phyloP scores from a whole-genome alignment of 176 grass and related monocot genomes.

The Pontederia paniculata region DNA sequence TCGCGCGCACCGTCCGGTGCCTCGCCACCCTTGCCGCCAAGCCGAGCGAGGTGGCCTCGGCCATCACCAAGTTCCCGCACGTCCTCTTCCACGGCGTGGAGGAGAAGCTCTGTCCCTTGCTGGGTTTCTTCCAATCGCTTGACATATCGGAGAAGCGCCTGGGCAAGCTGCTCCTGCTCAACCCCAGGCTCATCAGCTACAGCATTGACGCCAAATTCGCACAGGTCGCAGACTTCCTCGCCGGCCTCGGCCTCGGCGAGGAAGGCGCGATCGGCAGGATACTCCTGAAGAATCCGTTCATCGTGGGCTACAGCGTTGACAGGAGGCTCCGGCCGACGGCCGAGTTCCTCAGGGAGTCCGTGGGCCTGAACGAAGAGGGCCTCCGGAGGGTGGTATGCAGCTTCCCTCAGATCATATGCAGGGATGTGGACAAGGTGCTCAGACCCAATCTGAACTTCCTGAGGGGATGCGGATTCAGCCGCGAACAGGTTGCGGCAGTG shows the following conservation, averaged over 20 bases:
- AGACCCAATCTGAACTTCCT: neutral
- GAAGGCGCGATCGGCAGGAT: slow-evolving; percentile 66
- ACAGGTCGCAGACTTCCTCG: slow-evolving; percentile 50
- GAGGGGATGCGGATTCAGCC: slow-evolving; percentile 45
- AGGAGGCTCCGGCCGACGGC: slow-evolving; percentile 66
- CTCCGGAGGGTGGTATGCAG: slow-evolving; percentile 49
- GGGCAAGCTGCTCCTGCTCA: slow-evolving; percentile 71
- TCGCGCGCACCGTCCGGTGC: slow-evolving; percentile 84
- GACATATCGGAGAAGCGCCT: slow-evolving; percentile 78
- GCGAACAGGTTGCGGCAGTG: slow-evolving; percentile 45
- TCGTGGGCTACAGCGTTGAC: slow-evolving; percentile 74
- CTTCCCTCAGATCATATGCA: slow-evolving; percentile 58
- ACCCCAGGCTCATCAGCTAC: slow-evolving; percentile 92
- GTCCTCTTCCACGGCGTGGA: slow-evolving; percentile 84
- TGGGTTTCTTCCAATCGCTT: slow-evolving; percentile 79
- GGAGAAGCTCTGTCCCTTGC: slow-evolving; percentile 85
- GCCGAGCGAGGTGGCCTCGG: slow-evolving; percentile 57
- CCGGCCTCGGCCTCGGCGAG: slow-evolving; percentile 56
- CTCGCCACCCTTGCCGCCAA: slow-evolving; percentile 58
- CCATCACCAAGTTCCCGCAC: slow-evolving; percentile 74
- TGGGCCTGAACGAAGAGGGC: slow-evolving; percentile 37
- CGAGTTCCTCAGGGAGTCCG: slow-evolving; percentile 61
- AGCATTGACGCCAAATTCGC: slow-evolving; percentile 89
- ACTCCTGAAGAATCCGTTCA: slow-evolving; percentile 68
- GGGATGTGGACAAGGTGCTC: slow-evolving; percentile 37